Evolutionary conservation across 1,284 basidiomycete genomes (phyloP).

Genomic region (Phellopilus nigrolimitatus): DNA sequence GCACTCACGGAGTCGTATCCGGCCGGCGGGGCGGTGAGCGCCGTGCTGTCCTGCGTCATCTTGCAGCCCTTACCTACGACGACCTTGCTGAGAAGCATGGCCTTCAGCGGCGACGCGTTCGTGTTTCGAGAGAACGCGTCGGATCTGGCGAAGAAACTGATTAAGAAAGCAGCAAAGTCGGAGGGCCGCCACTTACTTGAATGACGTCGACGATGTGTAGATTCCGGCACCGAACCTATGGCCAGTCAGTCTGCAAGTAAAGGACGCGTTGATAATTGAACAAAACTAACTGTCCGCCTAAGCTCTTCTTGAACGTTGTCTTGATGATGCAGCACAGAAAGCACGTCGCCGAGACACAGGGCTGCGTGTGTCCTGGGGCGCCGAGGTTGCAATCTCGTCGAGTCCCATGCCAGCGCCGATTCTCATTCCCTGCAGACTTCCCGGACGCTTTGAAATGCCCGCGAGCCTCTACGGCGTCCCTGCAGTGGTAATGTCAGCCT

Average conservation of each 20-base stretch:
- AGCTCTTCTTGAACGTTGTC: slow-evolving; percentile 58
- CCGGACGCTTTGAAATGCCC: slow-evolving; percentile 50
- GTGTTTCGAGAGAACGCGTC: slow-evolving; percentile 59
- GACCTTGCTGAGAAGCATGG: slow-evolving; percentile 62
- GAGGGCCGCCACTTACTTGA: slow-evolving; percentile 50
- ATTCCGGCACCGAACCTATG: slow-evolving; percentile 55
- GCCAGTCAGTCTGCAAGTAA: no score
- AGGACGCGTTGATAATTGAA: no score
- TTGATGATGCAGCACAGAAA: slow-evolving; percentile 54
- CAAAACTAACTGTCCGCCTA: slow-evolving; percentile 20
- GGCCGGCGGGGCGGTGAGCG: slow-evolving; percentile 46
- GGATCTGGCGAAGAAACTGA: slow-evolving; percentile 36
- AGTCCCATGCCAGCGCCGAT: slow-evolving; percentile 55
- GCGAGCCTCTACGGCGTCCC: slow-evolving; percentile 47
- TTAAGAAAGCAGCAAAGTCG: no score
- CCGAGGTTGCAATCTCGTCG: slow-evolving; percentile 51
- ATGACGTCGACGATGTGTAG: slow-evolving; percentile 55
- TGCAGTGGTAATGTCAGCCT: slow-evolving; percentile 24
- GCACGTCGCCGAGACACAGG: slow-evolving; percentile 50
- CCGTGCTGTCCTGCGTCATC: slow-evolving; percentile 48
- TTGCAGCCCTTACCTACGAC: slow-evolving; percentile 64
- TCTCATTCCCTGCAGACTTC: slow-evolving; percentile 56
- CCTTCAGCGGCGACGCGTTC: slow-evolving; percentile 47
- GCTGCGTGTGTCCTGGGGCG: slow-evolving; percentile 48
- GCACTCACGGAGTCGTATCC: slow-evolving; percentile 56